Evolutionary conservation across 148 eudicot genomes (phyloP).

Genomic region (Silene uniflora): DNA sequence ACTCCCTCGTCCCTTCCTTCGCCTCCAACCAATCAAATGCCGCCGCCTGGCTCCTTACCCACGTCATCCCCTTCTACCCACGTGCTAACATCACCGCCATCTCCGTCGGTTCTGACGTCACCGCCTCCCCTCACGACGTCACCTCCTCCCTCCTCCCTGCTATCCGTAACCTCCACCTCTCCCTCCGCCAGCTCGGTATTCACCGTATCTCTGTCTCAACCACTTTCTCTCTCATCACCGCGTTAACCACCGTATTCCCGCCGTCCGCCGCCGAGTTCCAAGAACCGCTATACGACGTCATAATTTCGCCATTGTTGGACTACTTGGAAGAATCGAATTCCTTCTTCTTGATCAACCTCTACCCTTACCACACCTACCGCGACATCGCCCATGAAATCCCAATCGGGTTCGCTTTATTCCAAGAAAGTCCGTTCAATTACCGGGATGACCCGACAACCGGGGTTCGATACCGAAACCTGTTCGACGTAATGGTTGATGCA

Average conservation of each 20-base stretch:
- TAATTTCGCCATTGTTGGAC: constrained; percentile 50
- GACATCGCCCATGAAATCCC: constrained; percentile 42
- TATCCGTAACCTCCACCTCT: constrained; percentile 43
- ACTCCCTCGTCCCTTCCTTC: constrained; percentile 46
- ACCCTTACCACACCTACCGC: constrained; percentile 50
- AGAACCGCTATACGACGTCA: constrained; percentile 32
- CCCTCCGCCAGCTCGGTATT: constrained; percentile 53
- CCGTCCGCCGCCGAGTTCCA: constrained; percentile 71
- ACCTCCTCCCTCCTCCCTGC: constrained; percentile 49
- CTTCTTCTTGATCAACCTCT: constrained; percentile 50
- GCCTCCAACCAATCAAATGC: constrained; percentile 62
- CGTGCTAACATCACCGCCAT: constrained; percentile 60
- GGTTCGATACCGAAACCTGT: constrained; percentile 71
- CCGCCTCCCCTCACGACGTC: constrained; percentile 25
- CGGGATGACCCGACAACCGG: constrained; percentile 76
- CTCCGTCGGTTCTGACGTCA: constrained; percentile 51
- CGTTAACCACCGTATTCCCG: constrained; percentile 52
- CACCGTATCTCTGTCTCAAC: constrained; percentile 54
- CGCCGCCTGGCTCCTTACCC: constrained; percentile 44
- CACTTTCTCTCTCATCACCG: constrained; percentile 48
- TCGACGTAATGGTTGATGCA: constrained; percentile 73
- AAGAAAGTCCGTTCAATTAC: constrained; percentile 45
- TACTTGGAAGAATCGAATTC: constrained; percentile 64
- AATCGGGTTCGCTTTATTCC: constrained; percentile 62
- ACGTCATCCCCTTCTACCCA: constrained; percentile 84